Evolutionary conservation across 2,329 filamentous ascomycete species (phyloP).

Genomic region (Fusarium stilboides): DNA sequence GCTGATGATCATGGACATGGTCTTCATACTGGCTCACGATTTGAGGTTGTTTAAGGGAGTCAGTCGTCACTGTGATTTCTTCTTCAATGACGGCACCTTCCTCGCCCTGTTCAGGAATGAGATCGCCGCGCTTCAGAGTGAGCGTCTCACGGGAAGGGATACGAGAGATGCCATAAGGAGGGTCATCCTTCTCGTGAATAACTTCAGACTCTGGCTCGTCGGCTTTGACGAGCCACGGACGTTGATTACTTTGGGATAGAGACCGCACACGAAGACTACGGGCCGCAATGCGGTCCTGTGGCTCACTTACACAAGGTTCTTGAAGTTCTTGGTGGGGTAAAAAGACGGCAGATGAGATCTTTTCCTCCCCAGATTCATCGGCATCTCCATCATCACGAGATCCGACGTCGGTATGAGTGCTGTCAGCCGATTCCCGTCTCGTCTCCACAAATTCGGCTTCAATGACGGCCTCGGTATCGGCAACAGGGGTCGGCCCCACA

Average conservation of each 20-base stretch:
- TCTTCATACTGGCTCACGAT: slow-evolving; percentile 63
- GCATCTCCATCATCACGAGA: slow-evolving; percentile 53
- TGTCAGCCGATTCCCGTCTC: slow-evolving; percentile 58
- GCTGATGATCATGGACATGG: slow-evolving; percentile 67
- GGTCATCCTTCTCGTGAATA: slow-evolving; percentile 42
- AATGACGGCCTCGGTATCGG: slow-evolving; percentile 40
- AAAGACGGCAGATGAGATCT: slow-evolving; percentile 89
- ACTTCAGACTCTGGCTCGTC: slow-evolving; percentile 63
- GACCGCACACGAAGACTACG: slow-evolving; percentile 66
- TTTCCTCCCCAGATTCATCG: slow-evolving; percentile 81
- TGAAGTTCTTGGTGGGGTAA: slow-evolving; percentile 78
- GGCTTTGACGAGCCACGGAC: slow-evolving; percentile 72
- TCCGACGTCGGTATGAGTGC: slow-evolving; percentile 55
- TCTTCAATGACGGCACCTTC: slow-evolving; percentile 59
- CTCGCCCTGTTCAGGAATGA: slow-evolving; percentile 55
- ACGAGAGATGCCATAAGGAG: slow-evolving; percentile 46
- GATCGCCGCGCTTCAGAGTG: slow-evolving; percentile 51
- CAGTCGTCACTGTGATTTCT: slow-evolving; percentile 58
- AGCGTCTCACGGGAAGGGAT: slow-evolving; percentile 52
- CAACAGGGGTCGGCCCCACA: slow-evolving; percentile 48
- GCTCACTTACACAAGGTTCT: slow-evolving; percentile 52
- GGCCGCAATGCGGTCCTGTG: slow-evolving; percentile 56
- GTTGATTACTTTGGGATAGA: slow-evolving; percentile 56
- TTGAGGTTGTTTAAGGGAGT: slow-evolving; percentile 54
- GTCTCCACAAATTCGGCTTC: slow-evolving; percentile 50